These are phyloP conservation scores for Teunomyces atbi DNA, from an alignment of 805 yeast species.

Conservation along the genomic window DNA sequence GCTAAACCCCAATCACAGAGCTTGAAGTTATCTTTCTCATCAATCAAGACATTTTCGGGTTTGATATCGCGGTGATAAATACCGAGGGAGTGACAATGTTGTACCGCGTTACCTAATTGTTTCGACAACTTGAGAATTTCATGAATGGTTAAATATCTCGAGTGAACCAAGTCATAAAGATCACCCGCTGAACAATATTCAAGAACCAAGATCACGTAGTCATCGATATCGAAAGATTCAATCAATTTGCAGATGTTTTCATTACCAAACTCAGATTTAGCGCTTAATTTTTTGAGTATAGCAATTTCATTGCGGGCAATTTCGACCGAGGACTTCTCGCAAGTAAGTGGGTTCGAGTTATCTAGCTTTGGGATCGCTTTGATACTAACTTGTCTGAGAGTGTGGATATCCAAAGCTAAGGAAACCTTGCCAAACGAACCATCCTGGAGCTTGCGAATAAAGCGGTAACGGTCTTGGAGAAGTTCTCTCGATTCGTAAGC, in stretches of 20 bases:
- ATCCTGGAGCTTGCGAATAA: constrained; percentile 45
- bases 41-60: constrained; percentile 55
- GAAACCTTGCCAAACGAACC: constrained; percentile 66
- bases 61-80: constrained; percentile 58
- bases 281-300: constrained; percentile 32
- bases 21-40: constrained; percentile 54
- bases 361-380: constrained; percentile 51
- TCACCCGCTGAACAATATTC: constrained; percentile 71
- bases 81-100: constrained; percentile 54
- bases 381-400: constrained; percentile 45
- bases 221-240: constrained; percentile 54
- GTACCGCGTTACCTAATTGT: constrained; percentile 53
- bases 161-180: constrained; percentile 55
- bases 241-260: constrained; percentile 57
- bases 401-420: constrained; percentile 42
- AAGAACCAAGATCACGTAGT: constrained; percentile 54
- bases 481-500: constrained; percentile 3
- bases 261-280: constrained; percentile 19
- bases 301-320: constrained; percentile 57
- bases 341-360: constrained; percentile 28
- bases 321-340: constrained; percentile 9
- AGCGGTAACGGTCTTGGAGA: constrained; percentile 41
- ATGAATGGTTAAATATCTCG: constrained; percentile 10
- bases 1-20: constrained; percentile 59
- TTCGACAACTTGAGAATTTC: constrained; percentile 22